Conservation (phyloP, 2,329 filamentous ascomycete species). For the Cladosporium halotolerans region DNA sequence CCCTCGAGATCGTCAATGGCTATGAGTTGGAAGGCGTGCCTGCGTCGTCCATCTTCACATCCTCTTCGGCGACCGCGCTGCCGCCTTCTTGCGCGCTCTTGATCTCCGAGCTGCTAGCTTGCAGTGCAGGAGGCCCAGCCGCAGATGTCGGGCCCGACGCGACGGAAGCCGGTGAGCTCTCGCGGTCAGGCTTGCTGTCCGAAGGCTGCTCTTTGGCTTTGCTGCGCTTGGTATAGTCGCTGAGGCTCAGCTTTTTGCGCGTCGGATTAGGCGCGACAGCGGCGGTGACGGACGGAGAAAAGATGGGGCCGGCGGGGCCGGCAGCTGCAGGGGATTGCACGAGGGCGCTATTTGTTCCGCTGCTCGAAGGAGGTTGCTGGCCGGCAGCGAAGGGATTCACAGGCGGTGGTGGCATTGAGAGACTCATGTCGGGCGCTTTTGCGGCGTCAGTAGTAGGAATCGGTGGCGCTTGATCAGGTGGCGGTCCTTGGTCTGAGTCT, state of each 20-base stretch:
- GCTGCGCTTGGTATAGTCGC: constrained; percentile 43
- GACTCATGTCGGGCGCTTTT: constrained; percentile 25
- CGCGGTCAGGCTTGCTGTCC: constrained; percentile 22
- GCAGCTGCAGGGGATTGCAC: constrained; percentile 23
- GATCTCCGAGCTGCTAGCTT: constrained; percentile 19
- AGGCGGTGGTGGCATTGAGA: constrained; percentile 29
- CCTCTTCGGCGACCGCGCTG: constrained; percentile 23
- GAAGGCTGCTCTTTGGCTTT: constrained; percentile 29
- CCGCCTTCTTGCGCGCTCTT: constrained; percentile 7
- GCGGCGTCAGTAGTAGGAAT: not conserved
- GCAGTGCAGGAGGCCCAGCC: constrained; percentile 20
- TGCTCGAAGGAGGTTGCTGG: constrained; percentile 8
- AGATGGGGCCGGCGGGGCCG: constrained; percentile 18
- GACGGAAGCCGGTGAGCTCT: constrained; percentile 27
- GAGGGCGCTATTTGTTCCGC: constrained; percentile 2
- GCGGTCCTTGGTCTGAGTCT: constrained; percentile 9
- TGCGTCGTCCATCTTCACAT: constrained; percentile 26
- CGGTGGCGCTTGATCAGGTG: not conserved
- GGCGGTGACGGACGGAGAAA: constrained; percentile 34
- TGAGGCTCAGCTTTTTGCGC: constrained; percentile 47
- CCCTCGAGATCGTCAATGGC: constrained; percentile 1
- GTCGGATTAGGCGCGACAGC: constrained; percentile 35
- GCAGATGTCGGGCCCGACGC: constrained; percentile 14
- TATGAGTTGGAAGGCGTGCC: constrained; percentile 1
- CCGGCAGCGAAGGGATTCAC: constrained; percentile 17